These are phyloP conservation scores for Amphicarpaea edgeworthii DNA, from an alignment of 306 rosid genomes.

Conservation along the genomic window DNA sequence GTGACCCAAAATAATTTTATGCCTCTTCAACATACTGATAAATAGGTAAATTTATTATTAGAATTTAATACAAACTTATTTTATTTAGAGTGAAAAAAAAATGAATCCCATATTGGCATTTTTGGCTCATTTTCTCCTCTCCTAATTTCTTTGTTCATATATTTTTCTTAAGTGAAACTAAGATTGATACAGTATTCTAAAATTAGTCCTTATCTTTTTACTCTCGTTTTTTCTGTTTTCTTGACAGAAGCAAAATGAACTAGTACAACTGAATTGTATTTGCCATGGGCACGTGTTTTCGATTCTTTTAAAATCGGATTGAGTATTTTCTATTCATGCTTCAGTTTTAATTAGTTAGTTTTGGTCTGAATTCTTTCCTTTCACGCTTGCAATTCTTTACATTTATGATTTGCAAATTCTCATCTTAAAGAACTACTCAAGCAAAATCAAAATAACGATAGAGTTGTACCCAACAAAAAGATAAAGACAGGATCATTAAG, in stretches of 20 bases:
- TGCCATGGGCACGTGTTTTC: not conserved
- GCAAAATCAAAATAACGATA: not conserved
- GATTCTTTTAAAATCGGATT: not conserved
- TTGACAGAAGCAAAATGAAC: not conserved
- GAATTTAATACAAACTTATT: not conserved
- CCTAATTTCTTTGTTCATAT: not conserved
- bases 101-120: no score
- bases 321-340: not conserved
- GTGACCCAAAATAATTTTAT: not conserved
- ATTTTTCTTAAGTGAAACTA: no score
- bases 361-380: not conserved
- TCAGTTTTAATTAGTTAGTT: no score
- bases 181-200: not conserved
- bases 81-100: not conserved
- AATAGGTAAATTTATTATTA: not conserved
- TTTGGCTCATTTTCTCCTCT: not conserved
- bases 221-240: not conserved
- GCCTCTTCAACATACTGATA: not conserved
- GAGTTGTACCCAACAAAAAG: not conserved
- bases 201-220: not conserved
- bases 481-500: not conserved
- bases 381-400: not conserved
- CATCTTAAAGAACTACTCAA: not conserved
- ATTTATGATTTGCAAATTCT: not conserved
- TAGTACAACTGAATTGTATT: not conserved